Conservation (phyloP, 345 rosid species). For the Erodium maritimum region DNA sequence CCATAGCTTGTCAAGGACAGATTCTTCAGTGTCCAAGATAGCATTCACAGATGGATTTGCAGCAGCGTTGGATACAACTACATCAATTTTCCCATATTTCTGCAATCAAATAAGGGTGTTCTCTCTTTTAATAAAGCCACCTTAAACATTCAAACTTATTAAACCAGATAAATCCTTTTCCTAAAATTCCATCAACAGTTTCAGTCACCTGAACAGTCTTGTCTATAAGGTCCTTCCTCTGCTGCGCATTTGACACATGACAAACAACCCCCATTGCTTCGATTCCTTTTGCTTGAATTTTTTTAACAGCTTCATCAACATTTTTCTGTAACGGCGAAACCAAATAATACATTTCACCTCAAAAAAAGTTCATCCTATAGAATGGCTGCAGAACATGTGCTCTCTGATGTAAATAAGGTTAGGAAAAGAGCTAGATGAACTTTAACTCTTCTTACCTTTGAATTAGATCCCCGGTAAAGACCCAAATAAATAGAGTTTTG, state of each 20-base stretch:
- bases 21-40: conserved; percentile 50
- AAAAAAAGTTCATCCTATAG: too few relatives aligned
- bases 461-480: too few relatives aligned
- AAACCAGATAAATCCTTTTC: too few relatives aligned
- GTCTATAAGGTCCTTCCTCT: conserved; percentile 57
- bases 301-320: conserved; percentile 67
- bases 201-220: conserved; percentile 54
- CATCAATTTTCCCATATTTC: conserved; percentile 74
- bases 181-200: too few relatives aligned
- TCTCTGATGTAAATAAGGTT: too few relatives aligned
- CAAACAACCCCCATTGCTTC: conserved; percentile 72
- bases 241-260: conserved; percentile 69
- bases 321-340: conserved; percentile 38
- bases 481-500: too few relatives aligned
- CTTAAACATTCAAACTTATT: not conserved
- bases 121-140: not conserved
- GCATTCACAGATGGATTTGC: conserved; percentile 56
- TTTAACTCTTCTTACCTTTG: too few relatives aligned
- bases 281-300: conserved; percentile 57
- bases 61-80: conserved; percentile 69
- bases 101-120: conserved; percentile 17
- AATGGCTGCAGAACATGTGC: too few relatives aligned
- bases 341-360: not conserved
- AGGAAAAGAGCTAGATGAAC: too few relatives aligned
- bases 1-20: conserved; percentile 78